Base-by-base conservation (phyloP, 2,329 filamentous ascomycete genomes). In the Aspergillus phoenicis region DNA sequence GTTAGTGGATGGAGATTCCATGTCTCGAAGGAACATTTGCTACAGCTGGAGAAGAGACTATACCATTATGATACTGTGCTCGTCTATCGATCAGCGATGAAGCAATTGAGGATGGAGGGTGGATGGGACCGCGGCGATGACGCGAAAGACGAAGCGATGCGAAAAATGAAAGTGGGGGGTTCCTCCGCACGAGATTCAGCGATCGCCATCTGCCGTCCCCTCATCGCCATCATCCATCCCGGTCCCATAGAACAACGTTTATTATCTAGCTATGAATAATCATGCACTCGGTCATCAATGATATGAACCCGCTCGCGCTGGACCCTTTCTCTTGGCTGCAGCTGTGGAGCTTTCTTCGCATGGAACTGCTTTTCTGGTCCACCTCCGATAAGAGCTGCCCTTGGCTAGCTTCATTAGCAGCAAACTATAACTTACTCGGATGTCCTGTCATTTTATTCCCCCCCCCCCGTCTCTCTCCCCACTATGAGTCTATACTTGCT, bases 111-210 rank as follows among this genome's bases (percentile, higher is more conserved):
- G 13, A 36, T 26, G 17, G 5, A 8, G 17, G 8, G n/a, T 4
- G 30, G 15, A 33, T 17, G 13, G 26, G 15, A 24, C n/a, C 13
- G 10, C 20, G 20, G 33, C 52, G 52, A 55, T 55, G 52, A 55
- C 52, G 52, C 52, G 36, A 39, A 43, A 24, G 45, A 30, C 17
- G 33, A 26, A 39, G 17, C 17, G 30, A 38, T 28, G 38, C 36
- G 36, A 45, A 56, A 60, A 60, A 57, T 53, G 51, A 28, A 57
- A 60, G 61, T 60, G 61, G 61, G 61, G 61, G 57, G 53, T 45
- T 43, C 41, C 41, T 45, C 41, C 41, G 22, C 41, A 22, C 10
- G 33, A 36, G 33, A 13, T 24, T n/a, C 17, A 1, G 3, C 41
- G 8, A 22, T 22, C 41, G 33, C 11, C 33, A 36, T 36, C 11